These are phyloP conservation scores for Saccharomyces hybrid DNA, from an alignment of 1,139 yeast genomes.

Conservation along the genomic window DNA sequence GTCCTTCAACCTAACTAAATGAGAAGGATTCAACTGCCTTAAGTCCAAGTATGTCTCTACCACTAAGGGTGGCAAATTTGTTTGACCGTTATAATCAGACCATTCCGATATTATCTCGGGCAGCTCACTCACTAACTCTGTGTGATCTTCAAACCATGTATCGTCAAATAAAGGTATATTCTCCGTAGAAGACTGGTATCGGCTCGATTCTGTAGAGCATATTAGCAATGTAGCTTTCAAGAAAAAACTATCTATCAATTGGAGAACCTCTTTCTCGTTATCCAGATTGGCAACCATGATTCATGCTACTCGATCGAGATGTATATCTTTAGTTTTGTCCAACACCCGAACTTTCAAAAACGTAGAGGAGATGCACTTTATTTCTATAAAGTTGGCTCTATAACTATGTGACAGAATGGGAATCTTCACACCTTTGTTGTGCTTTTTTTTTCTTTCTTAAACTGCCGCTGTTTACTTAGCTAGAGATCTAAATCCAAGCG, in stretches of 20 bases:
- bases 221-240: constrained; percentile 27
- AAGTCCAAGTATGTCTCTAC: constrained; percentile 79
- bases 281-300: not conserved
- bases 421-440: not conserved
- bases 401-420: not conserved
- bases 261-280: constrained; percentile 13
- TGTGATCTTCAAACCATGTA: constrained; percentile 15
- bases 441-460: not conserved
- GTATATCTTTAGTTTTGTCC: not conserved
- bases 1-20: constrained; percentile 57
- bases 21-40: constrained; percentile 50
- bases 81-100: constrained; percentile 24
- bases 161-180: constrained; percentile 15
- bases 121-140: constrained; percentile 10
- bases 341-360: not conserved
- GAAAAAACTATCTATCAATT: constrained; percentile 29
- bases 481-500: not conserved
- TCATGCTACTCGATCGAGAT: not conserved
- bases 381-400: not conserved
- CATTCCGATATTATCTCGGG: constrained; percentile 23
- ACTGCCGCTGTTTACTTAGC: not conserved
- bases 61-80: constrained; percentile 63
- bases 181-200: constrained; percentile 8
- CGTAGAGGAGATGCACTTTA: not conserved
- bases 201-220: constrained; percentile 22